These are phyloP conservation scores for Prunus yedoensis DNA, from an alignment of 331 rosid genomes.

Conservation along the genomic window DNA sequence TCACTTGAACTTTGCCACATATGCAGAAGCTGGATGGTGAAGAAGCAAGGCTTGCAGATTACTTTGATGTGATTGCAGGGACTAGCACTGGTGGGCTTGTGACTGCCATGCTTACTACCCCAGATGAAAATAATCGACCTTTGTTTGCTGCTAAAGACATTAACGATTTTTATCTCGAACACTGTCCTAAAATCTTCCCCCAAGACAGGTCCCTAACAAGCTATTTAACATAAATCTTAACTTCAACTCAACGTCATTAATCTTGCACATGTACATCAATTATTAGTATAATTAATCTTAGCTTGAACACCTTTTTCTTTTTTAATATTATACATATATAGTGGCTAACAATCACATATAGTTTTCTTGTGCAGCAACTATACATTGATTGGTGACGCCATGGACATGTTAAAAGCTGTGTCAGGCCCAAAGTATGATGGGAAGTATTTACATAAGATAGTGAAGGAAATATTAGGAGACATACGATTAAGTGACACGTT, in stretches of 20 bases:
- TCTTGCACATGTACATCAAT: too few species aligned
- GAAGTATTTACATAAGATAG: conserved; percentile 32
- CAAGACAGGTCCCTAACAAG: conserved; percentile 13
- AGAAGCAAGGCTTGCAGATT: conserved; percentile 38
- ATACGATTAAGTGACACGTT: conserved; percentile 34
- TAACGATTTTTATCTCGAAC: conserved; percentile 27
- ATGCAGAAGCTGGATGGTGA: conserved; percentile 37
- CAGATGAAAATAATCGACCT: conserved; percentile 27
- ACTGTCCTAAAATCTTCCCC: conserved; percentile 35
- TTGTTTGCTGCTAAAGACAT: conserved; percentile 33
- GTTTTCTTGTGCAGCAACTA: not conserved
- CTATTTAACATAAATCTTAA: not conserved
- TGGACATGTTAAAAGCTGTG: conserved; percentile 16
- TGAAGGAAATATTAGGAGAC: conserved; percentile 37
- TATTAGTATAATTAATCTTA: not conserved
- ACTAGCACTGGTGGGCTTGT: conserved; percentile 48
- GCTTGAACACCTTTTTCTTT: not conserved
- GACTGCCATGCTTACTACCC: conserved; percentile 39
- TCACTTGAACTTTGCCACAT: not conserved
- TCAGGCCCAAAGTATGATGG: conserved; percentile 54
- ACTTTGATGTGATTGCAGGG: conserved; percentile 39
- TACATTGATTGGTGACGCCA: conserved; percentile 1
- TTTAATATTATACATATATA: not conserved
- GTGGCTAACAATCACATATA: not conserved
- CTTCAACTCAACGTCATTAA: not conserved